These are phyloP conservation scores for Auxenochlorella pyrenoidosa DNA, from an alignment of 139 green algal species.

Conservation along the genomic window DNA sequence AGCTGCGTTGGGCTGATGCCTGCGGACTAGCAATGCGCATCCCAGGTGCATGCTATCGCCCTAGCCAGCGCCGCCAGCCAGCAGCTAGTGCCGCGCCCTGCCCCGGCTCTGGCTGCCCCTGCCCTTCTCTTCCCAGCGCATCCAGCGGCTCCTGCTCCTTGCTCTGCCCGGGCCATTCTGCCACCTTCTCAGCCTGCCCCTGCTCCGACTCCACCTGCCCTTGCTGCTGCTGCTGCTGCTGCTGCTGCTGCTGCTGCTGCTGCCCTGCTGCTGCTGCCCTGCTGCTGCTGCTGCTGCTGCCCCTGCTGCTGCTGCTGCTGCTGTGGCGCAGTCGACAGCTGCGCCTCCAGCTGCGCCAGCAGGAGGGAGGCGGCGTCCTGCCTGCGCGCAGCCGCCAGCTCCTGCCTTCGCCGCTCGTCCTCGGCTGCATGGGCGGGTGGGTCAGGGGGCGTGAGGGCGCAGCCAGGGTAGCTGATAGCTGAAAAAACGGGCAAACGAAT, in stretches of 20 bases:
- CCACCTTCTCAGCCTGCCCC: background rate
- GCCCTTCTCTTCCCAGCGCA: background rate
- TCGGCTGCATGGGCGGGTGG: background rate
- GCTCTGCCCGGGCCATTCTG: background rate
- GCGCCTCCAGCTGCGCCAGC: constrained; percentile 4
- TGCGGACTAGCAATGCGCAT: background rate
- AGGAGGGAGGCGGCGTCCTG: background rate
- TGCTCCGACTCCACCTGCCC: background rate
- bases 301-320: background rate
- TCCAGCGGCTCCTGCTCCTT: background rate
- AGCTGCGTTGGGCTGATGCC: no score
- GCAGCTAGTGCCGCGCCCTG: background rate
- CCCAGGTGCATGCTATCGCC: background rate
- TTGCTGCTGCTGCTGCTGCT: background rate
- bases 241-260: background rate
- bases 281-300: background rate
- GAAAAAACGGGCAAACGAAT: no score
- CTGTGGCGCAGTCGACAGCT: background rate
- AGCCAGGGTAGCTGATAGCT: background rate
- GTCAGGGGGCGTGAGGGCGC: no score
- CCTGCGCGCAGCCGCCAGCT: background rate
- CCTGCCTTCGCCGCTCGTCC: background rate
- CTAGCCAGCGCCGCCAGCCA: background rate
- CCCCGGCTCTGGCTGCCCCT: background rate
- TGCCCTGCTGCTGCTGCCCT: background rate